Percentiles rank a stretch among this genome's conserved stretches.
Evolutionary conservation across 768 basidiomycete species (phyloP).

Genomic region (Termitomyces sp.): DNA sequence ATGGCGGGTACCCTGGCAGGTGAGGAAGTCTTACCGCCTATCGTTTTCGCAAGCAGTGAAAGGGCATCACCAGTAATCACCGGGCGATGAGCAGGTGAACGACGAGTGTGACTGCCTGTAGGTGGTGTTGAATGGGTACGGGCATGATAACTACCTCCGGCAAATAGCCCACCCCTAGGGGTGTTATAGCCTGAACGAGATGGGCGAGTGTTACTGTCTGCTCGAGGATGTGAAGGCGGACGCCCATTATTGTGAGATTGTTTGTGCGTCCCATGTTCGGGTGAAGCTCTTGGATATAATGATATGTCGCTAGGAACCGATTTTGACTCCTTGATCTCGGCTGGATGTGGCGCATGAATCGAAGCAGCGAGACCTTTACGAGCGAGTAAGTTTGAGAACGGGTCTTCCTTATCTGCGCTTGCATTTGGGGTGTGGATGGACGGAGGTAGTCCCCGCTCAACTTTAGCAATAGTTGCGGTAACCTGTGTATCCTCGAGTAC

Average conservation of each 20-base stretch:
- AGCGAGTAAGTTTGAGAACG: conserved; percentile 8
- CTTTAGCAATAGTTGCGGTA: neutral
- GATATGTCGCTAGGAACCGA: conserved; percentile 35
- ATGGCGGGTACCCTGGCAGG: conserved; percentile 18
- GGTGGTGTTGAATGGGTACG: conserved; percentile 69
- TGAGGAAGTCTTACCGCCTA: conserved; percentile 33
- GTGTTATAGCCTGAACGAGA: conserved; percentile 41
- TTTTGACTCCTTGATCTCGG: conserved; percentile 25
- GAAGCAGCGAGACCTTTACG: conserved; percentile 39
- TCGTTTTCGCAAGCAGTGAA: conserved; percentile 56
- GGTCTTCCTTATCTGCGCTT: conserved; percentile 7
- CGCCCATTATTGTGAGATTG: conserved; percentile 57
- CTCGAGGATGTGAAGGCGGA: conserved; percentile 24
- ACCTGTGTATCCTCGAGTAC: neutral
- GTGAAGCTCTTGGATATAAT: conserved; percentile 19
- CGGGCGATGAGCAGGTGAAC: conserved; percentile 45
- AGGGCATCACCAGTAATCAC: conserved; percentile 70
- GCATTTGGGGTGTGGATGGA: conserved; percentile 14
- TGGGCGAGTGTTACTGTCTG: conserved; percentile 23
- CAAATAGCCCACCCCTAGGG: conserved; percentile 29
- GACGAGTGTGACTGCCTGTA: conserved; percentile 28
- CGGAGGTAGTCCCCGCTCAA: conserved; percentile 16
- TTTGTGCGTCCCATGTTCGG: conserved; percentile 35
- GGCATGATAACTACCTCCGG: conserved; percentile 32
- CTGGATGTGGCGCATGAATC: conserved; percentile 47